Evolutionary conservation across 2,329 filamentous ascomycete species (phyloP), one percentile per base, ranked within the genome.

Genomic region (Pyrenochaeta sp.): DNA sequence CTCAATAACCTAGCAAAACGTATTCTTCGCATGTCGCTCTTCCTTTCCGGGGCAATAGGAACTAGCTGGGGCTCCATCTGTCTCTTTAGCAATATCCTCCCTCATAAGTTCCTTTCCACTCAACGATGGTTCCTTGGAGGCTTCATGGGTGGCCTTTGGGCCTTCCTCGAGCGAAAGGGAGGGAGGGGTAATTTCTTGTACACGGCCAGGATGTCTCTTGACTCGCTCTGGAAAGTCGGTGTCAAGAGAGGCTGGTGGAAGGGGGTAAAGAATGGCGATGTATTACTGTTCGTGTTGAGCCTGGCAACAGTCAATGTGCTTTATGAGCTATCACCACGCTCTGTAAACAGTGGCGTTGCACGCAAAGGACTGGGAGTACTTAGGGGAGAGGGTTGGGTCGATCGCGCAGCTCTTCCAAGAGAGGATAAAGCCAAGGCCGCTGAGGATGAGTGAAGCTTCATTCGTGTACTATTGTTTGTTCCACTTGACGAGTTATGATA

Each of bases 191-290:
- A 89, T 41, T 96, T 95, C 71, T 61, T 96, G 48, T 94, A 94
- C 71, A 86, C 84, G 53, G 84, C 88, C 20, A 81, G 92, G 2
- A 75, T 86, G n/a, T 90, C 87, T 47, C 77, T 96, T 20, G 89
- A 96, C 67, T 89, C 84, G 24, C 72, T 91, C 31, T 97, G 91
- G 90, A 96, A 96, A 76, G 90, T 96, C 0, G 91, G 92, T n/a
- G 83, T 88, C 41, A 97, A 97, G 83, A 79, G 87, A 22, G 82
- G 90, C 1, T 90, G 90, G 84, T 96, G 93, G 90, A 84, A 81
- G 53, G 89, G 89, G 8, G 80, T 94, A 67, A 83, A 81, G 60
- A 88, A 89, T 24, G 91, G 91, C 0, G 93, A 97, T 71, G 83
- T 96, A 4, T 82, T 87, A 75, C 75, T 97, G 3, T 92, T 97